Percentiles rank a stretch among this genome's conserved stretches.
phyloP scores from a whole-genome alignment of 2,329 filamentous ascomycete species.

The Ceratocystis cacaofunesta region DNA sequence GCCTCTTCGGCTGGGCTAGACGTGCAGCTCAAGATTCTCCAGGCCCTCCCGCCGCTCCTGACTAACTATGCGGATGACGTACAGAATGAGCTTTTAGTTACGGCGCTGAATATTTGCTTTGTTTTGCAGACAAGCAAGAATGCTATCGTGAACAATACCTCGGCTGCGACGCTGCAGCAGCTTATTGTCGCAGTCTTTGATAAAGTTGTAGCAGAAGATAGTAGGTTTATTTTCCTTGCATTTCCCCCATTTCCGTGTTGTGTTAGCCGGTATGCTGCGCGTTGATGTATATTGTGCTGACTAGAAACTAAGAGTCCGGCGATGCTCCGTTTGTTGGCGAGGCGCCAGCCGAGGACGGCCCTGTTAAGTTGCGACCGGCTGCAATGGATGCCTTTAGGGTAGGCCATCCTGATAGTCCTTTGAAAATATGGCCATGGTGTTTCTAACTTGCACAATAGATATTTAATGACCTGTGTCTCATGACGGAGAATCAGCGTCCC shows the following conservation, averaged over 20 bases:
- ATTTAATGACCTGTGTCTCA: conserved; percentile 76
- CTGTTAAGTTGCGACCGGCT: conserved; percentile 54
- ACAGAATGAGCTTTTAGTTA: conserved; percentile 65
- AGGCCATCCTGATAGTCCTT: conserved; percentile 18
- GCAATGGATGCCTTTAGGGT: conserved; percentile 75
- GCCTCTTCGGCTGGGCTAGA: conserved; percentile 69
- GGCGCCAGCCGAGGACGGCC: conserved; percentile 49
- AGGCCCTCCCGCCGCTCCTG: conserved; percentile 74
- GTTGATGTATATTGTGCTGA: not conserved
- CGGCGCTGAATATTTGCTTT: conserved; percentile 78
- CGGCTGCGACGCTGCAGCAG: conserved; percentile 90
- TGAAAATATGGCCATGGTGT: not conserved
- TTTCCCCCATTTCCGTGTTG: not conserved
- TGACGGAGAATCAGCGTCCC: conserved; percentile 71
- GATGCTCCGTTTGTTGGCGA: conserved; percentile 49
- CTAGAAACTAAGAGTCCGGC: conserved; percentile 24
- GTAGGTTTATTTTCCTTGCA: conserved; percentile 31
- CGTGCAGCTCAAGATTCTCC: conserved; percentile 88
- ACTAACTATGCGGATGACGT: conserved; percentile 81
- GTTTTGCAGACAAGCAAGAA: conserved; percentile 84
- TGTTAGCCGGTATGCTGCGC: not conserved
- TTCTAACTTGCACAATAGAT: conserved; percentile 33
- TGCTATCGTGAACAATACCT: conserved; percentile 85
- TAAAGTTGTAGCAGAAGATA: conserved; percentile 71
- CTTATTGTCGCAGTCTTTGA: conserved; percentile 87